Percentiles rank a stretch among this genome's conserved stretches.
Evolutionary conservation across 306 rosid species (phyloP).

Genomic region (Pterocarpus santalinus): DNA sequence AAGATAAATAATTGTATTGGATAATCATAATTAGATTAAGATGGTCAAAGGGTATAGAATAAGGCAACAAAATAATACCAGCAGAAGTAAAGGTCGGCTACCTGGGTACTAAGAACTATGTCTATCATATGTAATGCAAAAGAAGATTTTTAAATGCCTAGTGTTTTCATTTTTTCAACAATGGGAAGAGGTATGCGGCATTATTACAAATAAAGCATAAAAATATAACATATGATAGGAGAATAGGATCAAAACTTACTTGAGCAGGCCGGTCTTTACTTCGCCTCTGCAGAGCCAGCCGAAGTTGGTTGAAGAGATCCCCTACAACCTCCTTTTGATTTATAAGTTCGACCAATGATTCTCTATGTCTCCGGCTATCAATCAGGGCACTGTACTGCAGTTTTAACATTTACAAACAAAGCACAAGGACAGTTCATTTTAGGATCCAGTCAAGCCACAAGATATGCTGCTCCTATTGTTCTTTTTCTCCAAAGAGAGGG

Average conservation of each 20-base stretch:
- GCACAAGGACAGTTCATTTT: constrained; percentile 40
- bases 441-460: constrained; percentile 34
- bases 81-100: constrained; percentile 18
- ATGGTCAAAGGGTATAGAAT: constrained; percentile 15
- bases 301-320: constrained; percentile 95
- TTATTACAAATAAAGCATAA: constrained; percentile 22
- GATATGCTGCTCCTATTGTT: constrained; percentile 23
- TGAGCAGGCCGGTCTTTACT: constrained; percentile 89
- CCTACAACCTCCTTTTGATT: constrained; percentile 95
- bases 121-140: constrained; percentile 32
- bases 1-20: constrained; percentile 22
- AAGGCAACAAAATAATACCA: constrained; percentile 35
- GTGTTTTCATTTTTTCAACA: constrained; percentile 13
- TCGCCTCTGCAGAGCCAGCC: constrained; percentile 94
- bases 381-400: constrained; percentile 92
- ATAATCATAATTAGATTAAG: constrained; percentile 31
- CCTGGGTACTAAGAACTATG: not conserved
- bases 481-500: not conserved
- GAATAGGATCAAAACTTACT: constrained; percentile 61
- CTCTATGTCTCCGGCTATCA: constrained; percentile 69
- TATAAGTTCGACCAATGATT: constrained; percentile 78
- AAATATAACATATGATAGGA: not conserved
- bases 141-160: constrained; percentile 16
- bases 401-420: constrained; percentile 48
- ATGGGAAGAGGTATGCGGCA: not conserved